Evolutionary conservation across 768 basidiomycete genomes (phyloP), one percentile per base, ranked within the genome.

Genomic region (Mycena rosella): DNA sequence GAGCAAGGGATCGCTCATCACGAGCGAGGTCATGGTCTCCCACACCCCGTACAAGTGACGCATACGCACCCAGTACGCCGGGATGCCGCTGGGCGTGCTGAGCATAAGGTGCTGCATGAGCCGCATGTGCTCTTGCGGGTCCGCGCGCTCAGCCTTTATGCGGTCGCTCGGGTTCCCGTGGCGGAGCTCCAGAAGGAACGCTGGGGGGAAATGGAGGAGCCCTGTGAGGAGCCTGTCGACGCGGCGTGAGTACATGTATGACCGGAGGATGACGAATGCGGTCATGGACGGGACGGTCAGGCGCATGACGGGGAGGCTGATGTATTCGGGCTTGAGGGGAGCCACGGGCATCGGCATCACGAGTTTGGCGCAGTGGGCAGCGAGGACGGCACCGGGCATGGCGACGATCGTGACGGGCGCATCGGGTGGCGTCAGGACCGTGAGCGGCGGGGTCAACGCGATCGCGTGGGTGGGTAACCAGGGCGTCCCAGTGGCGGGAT

Each of bases 191-290:
- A 45, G 20, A 36, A 55, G 14, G 45, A 67, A 55, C 17, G 53
- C 10, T 4, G 18, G 20, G 34, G 59, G 59, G 20, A 67, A 45
- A 8, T 59, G 65, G 26, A 67, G 11, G 34, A 67, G 45, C n/a
- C 29, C 15, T 17, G 18, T 38, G 32, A 65, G 67, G 48, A 40
- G 24, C 7, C 74, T 56, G 45, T 80, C 74, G 38, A 82, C 73
- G 66, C 83, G 81, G 40, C 83, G 80, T 1, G 80, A 81, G 78
- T 88, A 86, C 60, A 89, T 76, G 78, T 80, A 87, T 0, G 75
- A 70, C 24, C 83, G 82, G 0, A 89, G 77, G 4, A 77, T 74
- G 3, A 81, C 75, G 71, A 87, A 88, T n/a, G 84, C 79, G 14
- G 76, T 76, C 0, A 85, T 78, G 9, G 83, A 81, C 0, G 86